These are phyloP conservation scores for Byssothecium circinans DNA, from an alignment of 2,329 filamentous ascomycete genomes.

Conservation along the genomic window DNA sequence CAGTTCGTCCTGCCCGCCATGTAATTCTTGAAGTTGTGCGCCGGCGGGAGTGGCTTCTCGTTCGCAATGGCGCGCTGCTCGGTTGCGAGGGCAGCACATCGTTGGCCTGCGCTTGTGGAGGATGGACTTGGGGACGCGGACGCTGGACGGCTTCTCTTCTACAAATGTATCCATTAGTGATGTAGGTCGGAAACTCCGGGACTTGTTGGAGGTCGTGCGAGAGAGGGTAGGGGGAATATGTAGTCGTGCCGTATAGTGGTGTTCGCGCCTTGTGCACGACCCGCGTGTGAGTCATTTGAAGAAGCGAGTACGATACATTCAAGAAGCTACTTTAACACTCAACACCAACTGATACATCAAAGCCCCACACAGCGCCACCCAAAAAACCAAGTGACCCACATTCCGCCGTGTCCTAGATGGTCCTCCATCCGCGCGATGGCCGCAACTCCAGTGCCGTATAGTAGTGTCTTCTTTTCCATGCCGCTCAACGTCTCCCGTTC, in stretches of 20 bases:
- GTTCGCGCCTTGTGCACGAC: no score
- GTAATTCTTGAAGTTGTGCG: slow-evolving; percentile 8
- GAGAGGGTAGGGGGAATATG: neutral
- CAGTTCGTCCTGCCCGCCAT: slow-evolving; percentile 2
- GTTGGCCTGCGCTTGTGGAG: slow-evolving; percentile 4
- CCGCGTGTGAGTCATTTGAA: no score
- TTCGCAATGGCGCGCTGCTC: slow-evolving; percentile 4
- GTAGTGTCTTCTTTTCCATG: neutral
- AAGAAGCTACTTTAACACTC: no score
- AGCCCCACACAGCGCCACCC: no score
- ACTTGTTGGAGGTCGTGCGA: slow-evolving; percentile 4
- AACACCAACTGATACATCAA: no score
- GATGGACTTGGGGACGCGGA: neutral
- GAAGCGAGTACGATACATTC: no score
- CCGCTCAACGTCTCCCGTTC: slow-evolving; percentile 2
- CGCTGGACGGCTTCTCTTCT: neutral
- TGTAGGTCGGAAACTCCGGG: neutral
- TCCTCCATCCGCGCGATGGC: no score
- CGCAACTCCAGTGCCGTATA: no score
- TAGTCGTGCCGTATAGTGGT: no score
- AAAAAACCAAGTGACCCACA: no score
- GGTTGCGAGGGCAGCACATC: slow-evolving; percentile 2
- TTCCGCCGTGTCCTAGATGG: no score
- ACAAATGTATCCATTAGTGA: slow-evolving; percentile 1
- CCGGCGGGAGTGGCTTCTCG: slow-evolving; percentile 6